Evolutionary conservation across 345 rosid genomes (phyloP), one percentile per base, ranked within the genome.

Genomic region (Dipteronia sinensis): DNA sequence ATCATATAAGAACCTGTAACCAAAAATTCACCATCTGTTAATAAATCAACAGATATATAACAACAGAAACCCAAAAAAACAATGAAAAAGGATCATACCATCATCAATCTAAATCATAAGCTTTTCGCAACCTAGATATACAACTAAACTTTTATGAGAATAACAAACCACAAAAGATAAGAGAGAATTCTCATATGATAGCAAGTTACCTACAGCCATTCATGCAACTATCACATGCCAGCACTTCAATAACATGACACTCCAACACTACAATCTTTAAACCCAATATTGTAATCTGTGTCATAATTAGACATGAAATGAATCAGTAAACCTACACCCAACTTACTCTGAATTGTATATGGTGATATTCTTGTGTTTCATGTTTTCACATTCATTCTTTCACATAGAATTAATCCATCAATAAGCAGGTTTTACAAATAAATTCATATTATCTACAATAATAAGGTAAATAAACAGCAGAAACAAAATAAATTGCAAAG

Each of bases 1-100:
- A 64, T 84, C 85, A 69, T 64, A 80, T 59, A 69, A 76, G 73
- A 76, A 81, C 77, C 86, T 79, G 78, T 40, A 20, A 67, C 59
- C 56, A 68, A 8, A 29, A 38, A 51, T 59, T 72, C 72, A 78
- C 40, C 20, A 72, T 53, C 31, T 51, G 25, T 38, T 67, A 56
- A 55, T 3, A 38, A 71, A 34, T 34, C 15, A 22, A 34, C 20
- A n/a, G 47, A 42, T 22, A 75, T 7, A 64, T 7, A 64, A 64
- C 27, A 29, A 22, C 40, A 20, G 19, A 61, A 19, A 46, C 22
- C 49, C 17, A 17, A 40, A 23, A 64, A 19, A 56, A 68, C 65
- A 59, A 46, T 22, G 29, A 20, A 55, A 53, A 53, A 9, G 17
- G 42, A 56, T n/a, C 49, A 19, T 71, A 55, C 13, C 27, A 55